Base-by-base conservation (phyloP, 2,329 filamentous ascomycete genomes). In the Parascedosporium putredinis region DNA sequence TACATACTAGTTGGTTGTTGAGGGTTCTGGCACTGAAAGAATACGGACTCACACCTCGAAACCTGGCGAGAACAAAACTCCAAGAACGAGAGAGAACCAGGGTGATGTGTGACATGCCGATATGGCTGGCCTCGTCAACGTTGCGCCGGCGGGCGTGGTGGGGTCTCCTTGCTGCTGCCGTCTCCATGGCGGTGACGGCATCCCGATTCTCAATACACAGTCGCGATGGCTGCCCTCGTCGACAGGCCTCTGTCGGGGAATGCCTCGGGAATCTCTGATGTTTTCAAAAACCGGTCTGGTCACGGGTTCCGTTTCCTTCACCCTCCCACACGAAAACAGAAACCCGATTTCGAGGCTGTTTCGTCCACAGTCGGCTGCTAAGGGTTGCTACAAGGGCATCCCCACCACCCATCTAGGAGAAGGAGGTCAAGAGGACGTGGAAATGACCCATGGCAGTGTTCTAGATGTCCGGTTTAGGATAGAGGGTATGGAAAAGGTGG, bases 71-170 rank as follows among this genome's bases (percentile, higher is more conserved):
- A 36, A 4, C 33, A 8, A 36, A 12, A 36, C 33, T n/a, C 5
- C 33, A 16, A n/a, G n/a, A n/a, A n/a, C 14, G 10, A 25, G n/a
- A 23, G 23, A 22, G 10, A 23, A 8, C 14, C 5, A 33, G 33
- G 36, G 24, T 46, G 25, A 43, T 10, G 47, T 49, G 47, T 29
- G 34, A 49, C 47, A 43, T 43, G 23, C 31, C 9, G 47, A 31
- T 42, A 49, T 36, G 33, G 14, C 31, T 49, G 47, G 43, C 47
- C 47, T 33, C 14, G 34, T 49, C 36, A 27, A 49, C n/a, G n/a
- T n/a, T n/a, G 36, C 25, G 6, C 24, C 27, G 18, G 14, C 7
- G 7, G 36, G 47, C 43, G 34, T 49, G 47, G 47, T 49, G 47
- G 47, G 33, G 23, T 38, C 36, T 42, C 38, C 16, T 20, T 20